Evolutionary conservation across 176 grass and related monocot genomes (phyloP), one percentile per base, ranked within the genome.

Genomic region (Echinochloa phyllopogon): DNA sequence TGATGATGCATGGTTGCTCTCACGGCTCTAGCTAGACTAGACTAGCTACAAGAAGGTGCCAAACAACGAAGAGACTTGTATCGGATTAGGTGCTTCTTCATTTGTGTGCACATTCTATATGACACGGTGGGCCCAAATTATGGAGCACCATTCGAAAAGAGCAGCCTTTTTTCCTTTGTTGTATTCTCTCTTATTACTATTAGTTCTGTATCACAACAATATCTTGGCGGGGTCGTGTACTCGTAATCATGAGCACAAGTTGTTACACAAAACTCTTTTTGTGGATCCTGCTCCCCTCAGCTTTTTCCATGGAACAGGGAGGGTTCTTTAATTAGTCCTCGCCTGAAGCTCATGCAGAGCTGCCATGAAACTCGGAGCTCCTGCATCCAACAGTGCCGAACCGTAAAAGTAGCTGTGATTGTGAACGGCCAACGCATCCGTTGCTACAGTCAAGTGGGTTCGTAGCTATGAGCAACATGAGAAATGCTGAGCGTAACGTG

Each of bases 211-310:
- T 76, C 51, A 21, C 27, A 9, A 16, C 51, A 57, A 21, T 69
- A 76, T 60, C 61, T 68, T 76, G 55, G 71, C 40, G n/a, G n/a
- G 57, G n/a, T 3, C 57, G n/a, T 60, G n/a, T 60, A 60, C n/a
- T 12, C 25, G 57, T 16, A 87, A 82, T 72, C 62, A 82, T 69
- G 20, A 69, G 51, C 71, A 69, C 27, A 41, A 17, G 62, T 82
- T 82, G 51, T 51, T 76, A 43, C 61, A 50, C 33, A 29, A 38
- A 29, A 38, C 6, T 39, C 36, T 66, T 66, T 66, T 39, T 38
- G 65, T 67, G 20, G 39, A 68, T 68, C 38, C 65, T 33, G n/a
- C 29, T 33, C 38, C 17, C 65, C 5, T 68, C 37, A 41, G 38
- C 37, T 68, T 41, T 41, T 67, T 40, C 17, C 17, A 39, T 39